A percentile compares a stretch with the other conserved stretches of the same genome.
Conservation (phyloP, 2,329 filamentous ascomycete species). For the Elsinoe perseae region DNA sequence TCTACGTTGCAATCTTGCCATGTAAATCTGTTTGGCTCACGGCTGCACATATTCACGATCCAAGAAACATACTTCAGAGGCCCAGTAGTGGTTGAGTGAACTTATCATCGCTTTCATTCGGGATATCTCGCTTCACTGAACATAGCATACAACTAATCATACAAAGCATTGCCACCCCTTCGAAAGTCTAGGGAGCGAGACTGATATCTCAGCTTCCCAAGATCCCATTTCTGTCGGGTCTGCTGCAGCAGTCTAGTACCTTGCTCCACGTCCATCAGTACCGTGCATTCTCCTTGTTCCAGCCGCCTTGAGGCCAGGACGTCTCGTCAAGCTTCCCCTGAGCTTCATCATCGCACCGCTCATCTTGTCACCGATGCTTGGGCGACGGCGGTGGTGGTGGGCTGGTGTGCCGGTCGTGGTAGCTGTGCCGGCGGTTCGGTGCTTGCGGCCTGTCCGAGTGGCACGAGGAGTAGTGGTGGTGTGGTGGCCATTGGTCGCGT, state of each 20-base stretch:
- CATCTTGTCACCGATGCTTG: constrained; percentile 67
- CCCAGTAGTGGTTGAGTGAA: neutral
- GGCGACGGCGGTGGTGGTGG: constrained; percentile 60
- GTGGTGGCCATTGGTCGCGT: neutral
- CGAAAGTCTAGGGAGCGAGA: neutral
- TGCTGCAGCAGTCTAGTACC: neutral
- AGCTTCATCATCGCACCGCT: constrained; percentile 67
- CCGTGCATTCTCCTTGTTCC: constrained; percentile 31
- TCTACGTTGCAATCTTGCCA: too few species aligned
- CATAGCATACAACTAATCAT: constrained; percentile 7
- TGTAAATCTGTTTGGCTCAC: too few species aligned
- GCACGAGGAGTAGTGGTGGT: constrained; percentile 22
- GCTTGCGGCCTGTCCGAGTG: constrained; percentile 23
- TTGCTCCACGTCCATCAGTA: constrained; percentile 28
- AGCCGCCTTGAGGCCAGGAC: constrained; percentile 58
- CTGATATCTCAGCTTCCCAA: neutral
- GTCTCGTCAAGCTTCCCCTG: constrained; percentile 59
- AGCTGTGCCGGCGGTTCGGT: constrained; percentile 24
- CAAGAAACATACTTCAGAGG: neutral
- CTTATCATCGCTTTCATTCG: neutral
- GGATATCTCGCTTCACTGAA: constrained; percentile 5
- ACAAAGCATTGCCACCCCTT: constrained; percentile 1
- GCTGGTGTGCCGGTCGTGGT: constrained; percentile 33
- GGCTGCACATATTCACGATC: neutral
- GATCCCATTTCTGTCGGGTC: constrained; percentile 4